These are phyloP conservation scores for Xerocomellus chrysenteron DNA, from an alignment of 768 basidiomycete species.

Conservation along the genomic window DNA sequence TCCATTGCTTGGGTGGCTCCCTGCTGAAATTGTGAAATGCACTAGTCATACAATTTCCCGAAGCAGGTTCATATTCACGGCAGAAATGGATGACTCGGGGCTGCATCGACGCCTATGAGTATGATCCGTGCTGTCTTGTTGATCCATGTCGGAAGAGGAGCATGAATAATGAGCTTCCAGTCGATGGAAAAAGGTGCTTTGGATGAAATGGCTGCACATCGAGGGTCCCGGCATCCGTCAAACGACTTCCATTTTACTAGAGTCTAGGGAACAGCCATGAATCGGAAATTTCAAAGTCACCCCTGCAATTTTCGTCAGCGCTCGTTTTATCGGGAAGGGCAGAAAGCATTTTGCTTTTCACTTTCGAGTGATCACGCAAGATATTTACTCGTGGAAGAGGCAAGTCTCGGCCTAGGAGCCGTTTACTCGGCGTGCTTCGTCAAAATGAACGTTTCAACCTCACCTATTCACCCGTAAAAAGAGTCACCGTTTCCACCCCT, in stretches of 20 bases:
- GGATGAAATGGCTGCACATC: slow-evolving; percentile 16
- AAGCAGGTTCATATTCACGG: background rate
- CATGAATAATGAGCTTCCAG: slow-evolving; percentile 40
- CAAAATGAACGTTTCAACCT: background rate
- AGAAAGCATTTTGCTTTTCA: no score
- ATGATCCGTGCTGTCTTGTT: slow-evolving; percentile 16
- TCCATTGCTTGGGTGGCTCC: slow-evolving; percentile 34
- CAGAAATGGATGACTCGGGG: slow-evolving; percentile 18
- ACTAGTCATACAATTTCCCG: background rate
- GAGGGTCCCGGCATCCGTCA: slow-evolving; percentile 15
- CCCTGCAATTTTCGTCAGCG: background rate
- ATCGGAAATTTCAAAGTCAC: slow-evolving; percentile 20
- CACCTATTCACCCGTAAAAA: slow-evolving; percentile 20
- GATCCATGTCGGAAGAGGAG: slow-evolving; percentile 30
- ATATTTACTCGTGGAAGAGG: no score
- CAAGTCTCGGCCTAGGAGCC: background rate
- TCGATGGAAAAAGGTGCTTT: slow-evolving; percentile 30
- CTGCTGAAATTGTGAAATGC: background rate
- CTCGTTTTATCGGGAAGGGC: no score
- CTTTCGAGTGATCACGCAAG: no score
- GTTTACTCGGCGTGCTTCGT: background rate
- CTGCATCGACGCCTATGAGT: slow-evolving; percentile 16
- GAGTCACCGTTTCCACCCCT: slow-evolving; percentile 3
- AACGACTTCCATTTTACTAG: slow-evolving; percentile 19
- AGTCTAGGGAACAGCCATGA: slow-evolving; percentile 10